Percentiles rank a stretch among this genome's conserved stretches.
Conservation (phyloP, 225 moss, liverwort and hornwort species). For the Pleurozium schreberi region DNA sequence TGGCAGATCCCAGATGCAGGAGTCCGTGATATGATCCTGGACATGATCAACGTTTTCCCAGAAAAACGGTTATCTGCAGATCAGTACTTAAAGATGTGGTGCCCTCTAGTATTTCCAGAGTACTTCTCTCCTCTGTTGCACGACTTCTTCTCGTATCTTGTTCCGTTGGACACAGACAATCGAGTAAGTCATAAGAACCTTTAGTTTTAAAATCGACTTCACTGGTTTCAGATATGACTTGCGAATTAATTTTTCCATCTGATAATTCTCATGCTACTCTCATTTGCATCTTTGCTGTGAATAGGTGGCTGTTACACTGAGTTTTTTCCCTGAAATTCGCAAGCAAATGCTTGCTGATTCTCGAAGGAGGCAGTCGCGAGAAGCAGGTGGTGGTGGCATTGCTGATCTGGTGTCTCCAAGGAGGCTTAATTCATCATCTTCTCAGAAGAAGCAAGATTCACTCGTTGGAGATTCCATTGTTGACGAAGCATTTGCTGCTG, state of each 20-base stretch:
- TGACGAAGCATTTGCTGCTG: constrained; percentile 8
- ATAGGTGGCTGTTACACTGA: constrained; percentile 78
- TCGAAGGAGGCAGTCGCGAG: constrained; percentile 29
- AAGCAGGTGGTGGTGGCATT: constrained; percentile 39
- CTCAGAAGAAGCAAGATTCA: constrained; percentile 24
- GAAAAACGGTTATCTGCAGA: constrained; percentile 63
- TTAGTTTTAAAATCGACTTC: background rate
- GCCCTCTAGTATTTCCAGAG: constrained; percentile 70
- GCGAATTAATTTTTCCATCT: background rate
- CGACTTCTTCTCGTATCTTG: constrained; percentile 89
- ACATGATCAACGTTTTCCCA: constrained; percentile 82
- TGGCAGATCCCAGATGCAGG: constrained; percentile 85
- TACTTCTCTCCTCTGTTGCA: constrained; percentile 92
- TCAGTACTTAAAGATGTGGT: constrained; percentile 68
- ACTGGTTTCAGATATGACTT: background rate
- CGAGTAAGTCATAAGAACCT: constrained; percentile 50
- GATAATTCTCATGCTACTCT: background rate
- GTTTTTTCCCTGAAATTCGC: constrained; percentile 78
- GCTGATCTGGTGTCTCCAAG: constrained; percentile 40
- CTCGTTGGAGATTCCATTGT: constrained; percentile 25
- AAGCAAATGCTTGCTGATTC: constrained; percentile 80
- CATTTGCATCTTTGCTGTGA: constrained; percentile 3
- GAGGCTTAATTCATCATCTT: constrained; percentile 7
- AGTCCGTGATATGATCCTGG: constrained; percentile 76
- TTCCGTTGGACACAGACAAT: constrained; percentile 86